Evolutionary conservation across 83 land plant species (phyloP).

Genomic region (Thuja plicata): DNA sequence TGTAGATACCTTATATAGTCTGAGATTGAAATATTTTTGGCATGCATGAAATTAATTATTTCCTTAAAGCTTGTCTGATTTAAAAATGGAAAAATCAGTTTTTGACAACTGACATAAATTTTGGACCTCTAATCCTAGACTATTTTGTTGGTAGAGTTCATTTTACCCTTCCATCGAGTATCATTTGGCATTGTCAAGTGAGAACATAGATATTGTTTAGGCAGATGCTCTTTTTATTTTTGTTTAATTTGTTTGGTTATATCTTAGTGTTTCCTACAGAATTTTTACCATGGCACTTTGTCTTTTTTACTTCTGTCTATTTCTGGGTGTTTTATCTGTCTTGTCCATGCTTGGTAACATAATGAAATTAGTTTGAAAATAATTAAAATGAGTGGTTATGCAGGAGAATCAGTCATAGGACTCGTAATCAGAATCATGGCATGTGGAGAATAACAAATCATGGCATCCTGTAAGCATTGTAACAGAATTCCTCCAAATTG

Average conservation of each 20-base stretch:
- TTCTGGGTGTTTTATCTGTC: neutral
- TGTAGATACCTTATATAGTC: neutral
- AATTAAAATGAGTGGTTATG: neutral
- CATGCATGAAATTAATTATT: neutral
- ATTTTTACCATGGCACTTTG: neutral
- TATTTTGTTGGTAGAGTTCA: neutral
- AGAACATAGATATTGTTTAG: neutral
- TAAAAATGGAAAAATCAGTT: neutral
- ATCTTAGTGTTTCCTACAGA: neutral
- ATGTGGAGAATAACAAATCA: slow-evolving; percentile 93
- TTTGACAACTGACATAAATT: no score
- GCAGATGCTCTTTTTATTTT: neutral
- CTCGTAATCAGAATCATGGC: slow-evolving; percentile 98
- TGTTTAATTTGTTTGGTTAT: neutral
- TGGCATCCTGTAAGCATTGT: slow-evolving; percentile 79
- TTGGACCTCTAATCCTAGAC: no score
- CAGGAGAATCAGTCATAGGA: slow-evolving; percentile 98
- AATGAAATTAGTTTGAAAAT: neutral
- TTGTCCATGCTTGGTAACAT: neutral
- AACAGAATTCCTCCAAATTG: neutral
- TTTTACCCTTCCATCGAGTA: neutral
- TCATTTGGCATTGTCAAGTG: neutral
- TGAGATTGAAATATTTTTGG: neutral
- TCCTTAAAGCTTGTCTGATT: neutral
- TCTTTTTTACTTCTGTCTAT: neutral